These are phyloP conservation scores for Pistacia vera DNA, from an alignment of 345 rosid genomes.

Conservation along the genomic window DNA sequence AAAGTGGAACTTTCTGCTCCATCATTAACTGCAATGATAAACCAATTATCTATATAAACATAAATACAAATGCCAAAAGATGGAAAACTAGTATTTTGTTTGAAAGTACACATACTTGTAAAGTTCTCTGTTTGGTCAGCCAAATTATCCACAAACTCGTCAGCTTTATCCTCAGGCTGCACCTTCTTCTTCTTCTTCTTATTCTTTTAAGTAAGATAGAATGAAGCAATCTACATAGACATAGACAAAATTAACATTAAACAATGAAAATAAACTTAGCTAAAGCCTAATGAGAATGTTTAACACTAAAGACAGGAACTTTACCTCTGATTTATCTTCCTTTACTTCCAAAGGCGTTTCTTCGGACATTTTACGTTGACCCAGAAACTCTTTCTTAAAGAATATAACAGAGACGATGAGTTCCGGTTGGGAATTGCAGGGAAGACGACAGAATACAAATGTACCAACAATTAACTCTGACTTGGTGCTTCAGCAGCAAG, in stretches of 20 bases:
- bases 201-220: constrained; percentile 92
- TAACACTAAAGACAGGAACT: background rate
- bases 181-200: constrained; percentile 85
- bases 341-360: constrained; percentile 1
- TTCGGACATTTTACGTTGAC: background rate
- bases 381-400: too few relatives aligned
- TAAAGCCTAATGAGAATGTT: background rate
- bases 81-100: too few relatives aligned
- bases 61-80: too few relatives aligned
- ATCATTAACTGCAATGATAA: constrained; percentile 64
- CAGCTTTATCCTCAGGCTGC: constrained; percentile 32
- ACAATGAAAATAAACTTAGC: background rate
- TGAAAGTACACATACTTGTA: too few relatives aligned
- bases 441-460: too few relatives aligned
- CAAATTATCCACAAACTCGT: too few relatives aligned
- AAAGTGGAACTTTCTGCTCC: constrained; percentile 69
- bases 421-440: too few relatives aligned
- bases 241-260: too few relatives aligned
- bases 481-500: too few relatives aligned
- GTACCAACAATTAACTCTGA: too few relatives aligned
- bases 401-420: too few relatives aligned
- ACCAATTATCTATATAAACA: constrained; percentile 38
- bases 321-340: background rate
- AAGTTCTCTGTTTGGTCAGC: too few relatives aligned
- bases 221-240: constrained; percentile 61